Percentiles rank a stretch among this genome's conserved stretches.
These are phyloP conservation scores for Podospora pseudocomata DNA, from an alignment of 495 filamentous ascomycete genomes.

Conservation along the genomic window DNA sequence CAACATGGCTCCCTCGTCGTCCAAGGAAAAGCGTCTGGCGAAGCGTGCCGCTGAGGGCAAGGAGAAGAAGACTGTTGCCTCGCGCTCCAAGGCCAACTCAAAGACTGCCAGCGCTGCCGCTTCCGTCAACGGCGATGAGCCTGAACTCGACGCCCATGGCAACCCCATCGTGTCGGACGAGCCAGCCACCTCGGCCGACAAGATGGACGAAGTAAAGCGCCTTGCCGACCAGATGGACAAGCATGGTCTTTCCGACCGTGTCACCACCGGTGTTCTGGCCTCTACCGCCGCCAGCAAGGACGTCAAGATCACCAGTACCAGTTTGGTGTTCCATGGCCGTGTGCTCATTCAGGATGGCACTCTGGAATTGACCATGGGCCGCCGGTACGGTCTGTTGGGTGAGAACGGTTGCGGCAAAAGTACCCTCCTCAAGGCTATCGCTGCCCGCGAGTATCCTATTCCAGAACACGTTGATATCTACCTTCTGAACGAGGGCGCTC, in stretches of 20 bases:
- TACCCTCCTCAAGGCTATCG: constrained; percentile 91
- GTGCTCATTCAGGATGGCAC: constrained; percentile 92
- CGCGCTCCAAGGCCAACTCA: constrained; percentile 63
- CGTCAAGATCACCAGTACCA: constrained; percentile 92
- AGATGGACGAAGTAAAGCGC: constrained; percentile 74
- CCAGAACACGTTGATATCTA: constrained; percentile 98
- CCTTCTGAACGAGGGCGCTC: constrained; percentile 96
- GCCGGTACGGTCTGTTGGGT: constrained; percentile 90
- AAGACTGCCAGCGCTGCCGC: constrained; percentile 61
- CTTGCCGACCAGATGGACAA: constrained; percentile 83
- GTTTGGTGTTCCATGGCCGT: constrained; percentile 93
- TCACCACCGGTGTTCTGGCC: constrained; percentile 94
- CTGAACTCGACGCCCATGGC: constrained; percentile 57
- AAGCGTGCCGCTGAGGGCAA: constrained; percentile 81
- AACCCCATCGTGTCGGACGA: constrained; percentile 57
- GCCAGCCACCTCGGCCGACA: constrained; percentile 64
- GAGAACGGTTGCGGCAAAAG: constrained; percentile 99
- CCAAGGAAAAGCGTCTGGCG: constrained; percentile 94
- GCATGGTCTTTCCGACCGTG: constrained; percentile 92
- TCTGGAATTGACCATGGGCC: constrained; percentile 87
- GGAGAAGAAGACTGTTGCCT: constrained; percentile 70
- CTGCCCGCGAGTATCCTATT: constrained; percentile 87
- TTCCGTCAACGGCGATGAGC: constrained; percentile 68
- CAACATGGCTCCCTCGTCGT: constrained; percentile 85
- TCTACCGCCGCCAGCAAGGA: constrained; percentile 81